Evolutionary conservation across 2,329 filamentous ascomycete genomes (phyloP), one percentile per base, ranked within the genome.

Genomic region (Pseudogymnoascus sp.): DNA sequence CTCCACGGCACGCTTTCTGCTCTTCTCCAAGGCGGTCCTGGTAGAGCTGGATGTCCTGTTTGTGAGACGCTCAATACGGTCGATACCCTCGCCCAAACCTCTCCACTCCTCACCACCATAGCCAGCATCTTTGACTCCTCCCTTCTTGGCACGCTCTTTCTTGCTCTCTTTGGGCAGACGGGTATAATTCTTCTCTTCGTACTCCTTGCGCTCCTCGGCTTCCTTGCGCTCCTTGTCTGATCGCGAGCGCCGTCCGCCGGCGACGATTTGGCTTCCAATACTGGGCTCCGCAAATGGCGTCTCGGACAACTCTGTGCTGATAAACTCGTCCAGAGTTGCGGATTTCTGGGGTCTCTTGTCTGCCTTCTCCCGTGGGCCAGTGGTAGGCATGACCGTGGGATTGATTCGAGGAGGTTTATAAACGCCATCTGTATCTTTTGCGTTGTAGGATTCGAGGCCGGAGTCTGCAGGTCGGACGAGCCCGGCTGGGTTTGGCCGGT

Each of bases 91-190:
- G 63, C 90, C 91, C 50, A 99, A 79, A 26, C 89, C 87, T 67
- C 88, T 85, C 91, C 92, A 97, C 73, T 97, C 95, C 76, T 97
- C 95, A 61, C 95, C 95, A 66, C 93, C 93, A 77, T 90, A 97
- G 75, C 81, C 86, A 76, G 70, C 78, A 73, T 79, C 76, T 63
- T 72, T 72, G 47, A 73, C 75, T 2, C 74, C 78, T 31, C 79
- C 78, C 73, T 83, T 81, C 74, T 83, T 86, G 78, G 89, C 88
- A 59, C 85, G 82, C 4, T 96, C 92, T 78, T 96, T 96, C 82
- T 96, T 97, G 77, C 86, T 90, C 75, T 90, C 85, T 70, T 86
- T 88, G 11, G 93, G 92, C 70, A 99, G 79, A 69, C 95, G 90
- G 14, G 91, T 86, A 72, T 97, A 93, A 78, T 99, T 96, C 69